Conservation (phyloP, 306 rosid species). For the Cucurbita ficifolia region DNA sequence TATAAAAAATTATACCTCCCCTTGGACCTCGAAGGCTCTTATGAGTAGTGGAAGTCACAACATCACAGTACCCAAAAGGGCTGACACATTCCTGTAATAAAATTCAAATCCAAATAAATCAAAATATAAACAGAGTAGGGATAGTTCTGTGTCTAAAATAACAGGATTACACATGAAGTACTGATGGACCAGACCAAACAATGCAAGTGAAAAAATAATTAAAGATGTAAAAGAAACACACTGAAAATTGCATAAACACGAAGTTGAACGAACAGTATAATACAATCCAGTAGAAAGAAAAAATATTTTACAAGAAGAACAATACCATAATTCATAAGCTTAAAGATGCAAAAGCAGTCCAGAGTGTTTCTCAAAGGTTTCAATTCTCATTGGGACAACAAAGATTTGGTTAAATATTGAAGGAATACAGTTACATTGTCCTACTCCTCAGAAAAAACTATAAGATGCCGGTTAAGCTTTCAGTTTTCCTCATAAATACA, state of each 20-base stretch:
- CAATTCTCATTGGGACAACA: background rate
- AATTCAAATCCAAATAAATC: background rate
- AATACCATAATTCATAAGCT: background rate
- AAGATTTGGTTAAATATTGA: background rate
- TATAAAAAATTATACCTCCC: conserved; percentile 87
- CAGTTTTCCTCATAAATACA: background rate
- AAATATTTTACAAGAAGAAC: background rate
- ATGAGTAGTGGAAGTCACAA: conserved; percentile 94
- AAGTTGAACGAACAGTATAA: background rate
- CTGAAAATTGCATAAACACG: background rate
- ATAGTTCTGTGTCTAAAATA: background rate
- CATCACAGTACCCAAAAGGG: conserved; percentile 90
- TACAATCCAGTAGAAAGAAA: background rate
- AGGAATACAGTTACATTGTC: background rate
- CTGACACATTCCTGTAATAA: conserved; percentile 55
- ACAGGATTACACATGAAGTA: background rate
- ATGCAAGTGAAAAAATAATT: background rate
- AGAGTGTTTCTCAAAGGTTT: background rate
- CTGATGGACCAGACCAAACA: background rate
- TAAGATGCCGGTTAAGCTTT: background rate
- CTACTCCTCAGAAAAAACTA: background rate
- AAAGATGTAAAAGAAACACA: background rate
- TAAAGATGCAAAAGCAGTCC: background rate
- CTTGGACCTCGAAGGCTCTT: conserved; percentile 99
- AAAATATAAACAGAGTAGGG: background rate